Evolutionary conservation across 805 yeast genomes (phyloP).

Genomic region (Ogataea chonburiensis): DNA sequence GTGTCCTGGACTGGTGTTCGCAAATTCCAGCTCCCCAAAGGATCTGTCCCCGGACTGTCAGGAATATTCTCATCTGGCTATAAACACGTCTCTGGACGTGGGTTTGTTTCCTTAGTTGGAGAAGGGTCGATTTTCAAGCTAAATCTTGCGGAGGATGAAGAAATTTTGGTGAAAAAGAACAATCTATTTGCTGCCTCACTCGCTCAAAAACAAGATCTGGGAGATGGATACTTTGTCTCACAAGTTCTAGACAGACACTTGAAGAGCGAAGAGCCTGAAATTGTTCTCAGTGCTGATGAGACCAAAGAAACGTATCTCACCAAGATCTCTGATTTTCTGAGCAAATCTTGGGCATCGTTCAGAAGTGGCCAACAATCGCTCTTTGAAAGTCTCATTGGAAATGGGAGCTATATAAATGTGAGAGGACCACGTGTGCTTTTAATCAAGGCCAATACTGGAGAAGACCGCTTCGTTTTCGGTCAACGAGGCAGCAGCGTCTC

Average conservation of each 20-base stretch:
- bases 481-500: conserved; percentile 7
- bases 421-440: conserved; percentile 55
- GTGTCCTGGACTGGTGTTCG: conserved; percentile 37
- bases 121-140: conserved; percentile 53
- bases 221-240: conserved; percentile 21
- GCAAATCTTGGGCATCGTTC: conserved; percentile 2
- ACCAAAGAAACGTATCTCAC: conserved; percentile 3
- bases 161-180: conserved; percentile 44
- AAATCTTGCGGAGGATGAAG: conserved; percentile 44
- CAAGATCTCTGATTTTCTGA: background rate
- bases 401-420: conserved; percentile 46
- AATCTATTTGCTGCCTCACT: conserved; percentile 52
- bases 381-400: conserved; percentile 29
- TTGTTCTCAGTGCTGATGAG: conserved; percentile 16
- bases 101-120: conserved; percentile 54
- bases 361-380: conserved; percentile 4
- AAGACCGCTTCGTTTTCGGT: conserved; percentile 23
- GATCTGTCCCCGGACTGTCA: conserved; percentile 42
- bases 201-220: conserved; percentile 46
- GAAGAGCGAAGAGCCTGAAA: conserved; percentile 11
- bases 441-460: conserved; percentile 43
- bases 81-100: conserved; percentile 54
- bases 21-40: conserved; percentile 21
- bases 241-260: conserved; percentile 17
- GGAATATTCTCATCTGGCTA: conserved; percentile 41